Evolutionary conservation across 352 stramenopile genomes (phyloP), one percentile per base, ranked within the genome.

Genomic region (Halophytophthora polymorphica): DNA sequence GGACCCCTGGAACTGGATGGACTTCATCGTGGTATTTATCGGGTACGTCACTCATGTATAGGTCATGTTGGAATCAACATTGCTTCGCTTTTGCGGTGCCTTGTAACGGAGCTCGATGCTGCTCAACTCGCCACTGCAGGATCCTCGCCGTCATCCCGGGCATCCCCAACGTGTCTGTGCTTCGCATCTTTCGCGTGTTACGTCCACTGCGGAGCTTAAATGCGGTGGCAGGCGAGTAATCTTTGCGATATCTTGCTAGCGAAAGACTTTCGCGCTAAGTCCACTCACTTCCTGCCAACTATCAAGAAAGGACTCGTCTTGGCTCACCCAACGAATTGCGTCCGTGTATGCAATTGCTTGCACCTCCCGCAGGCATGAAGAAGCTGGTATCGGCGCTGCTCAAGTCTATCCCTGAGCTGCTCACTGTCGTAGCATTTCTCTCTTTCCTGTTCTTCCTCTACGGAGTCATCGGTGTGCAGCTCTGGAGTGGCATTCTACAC

Each of bases 1-100:
- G 57, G 84, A 97, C 51, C 60, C 78, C 12, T 97, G 86, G 89
- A 97, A 97, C 42, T 76, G 82, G 46, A 77, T 97, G 53, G 90
- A 97, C 52, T 96, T 96, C 56, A 56, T 93, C 44, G 86, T 97
- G 41, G 89, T 97, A 15, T 78, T 86, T 55, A 74, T 86, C 47
- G 85, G 82, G 77, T 96, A 70, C 13, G 60, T n/a, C n/a, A n/a
- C n/a, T n/a, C n/a, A n/a, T n/a, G n/a, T 60, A 12, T 22, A 28
- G 23, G 5, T 19, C n/a, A 25, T 25, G 14, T 15, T 53, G 13
- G 6, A 28, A 31, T 23, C 6, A 33, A 33, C 28, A 31, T 8
- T 42, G 5, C 19, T 1, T 7, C 25, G 8, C 4, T 6, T 14
- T 0, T 29, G 5, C 10, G 14, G n/a, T 28, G n/a, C 18, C 25